Base-by-base conservation (phyloP, 306 rosid genomes). In the Sechiopsis laciniata region DNA sequence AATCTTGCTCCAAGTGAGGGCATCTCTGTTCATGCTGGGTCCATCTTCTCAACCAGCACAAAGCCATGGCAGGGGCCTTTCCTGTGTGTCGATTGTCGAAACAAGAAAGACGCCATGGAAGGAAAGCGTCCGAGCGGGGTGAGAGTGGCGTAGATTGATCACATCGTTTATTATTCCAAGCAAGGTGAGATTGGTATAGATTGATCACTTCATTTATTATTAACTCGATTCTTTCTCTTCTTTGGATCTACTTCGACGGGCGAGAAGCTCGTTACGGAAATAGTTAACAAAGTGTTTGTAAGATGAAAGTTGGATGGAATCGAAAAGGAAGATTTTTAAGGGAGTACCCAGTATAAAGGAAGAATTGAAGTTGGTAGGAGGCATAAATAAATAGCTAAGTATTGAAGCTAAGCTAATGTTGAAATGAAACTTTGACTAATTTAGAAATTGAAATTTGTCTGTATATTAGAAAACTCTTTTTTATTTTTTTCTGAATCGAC, bases 41-140 rank as follows among this genome's bases (percentile, higher is more conserved):
- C 91, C 66, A 90, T 93, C 78, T 93, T 93, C 82, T 93, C 98
- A 55, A 87, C 89, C 75, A 87, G 93, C 76, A 80, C 97, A 32
- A 93, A 87, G 83, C 98, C 98, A 29, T 93, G 98, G 97, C 93
- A 93, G 72, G 98, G 98, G 14, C 98, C 98, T 55, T 93, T 93
- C 78, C 94, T 93, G 6, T 93, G 98, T 37, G 83, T 78, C 0
- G 96, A 80, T 77, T 93, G 98, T 67, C 91, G 98, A 16, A 73
- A 93, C 59, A 90, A 93, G 87, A 93, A 93, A 82, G 98, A 93
- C 13, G 98, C 98, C 10, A 93, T 93, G 98, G 98, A 93, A 84
- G 98, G 98, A 55, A 93, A 88, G 65, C 95, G 96, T 73, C 95
- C 92, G 0, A 92, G 97, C 11, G 95, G 96, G 70, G 86, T 92